Evolutionary conservation across 2,329 filamentous ascomycete genomes (phyloP), one percentile per base, ranked within the genome.

Genomic region (Exophiala aquamarina): DNA sequence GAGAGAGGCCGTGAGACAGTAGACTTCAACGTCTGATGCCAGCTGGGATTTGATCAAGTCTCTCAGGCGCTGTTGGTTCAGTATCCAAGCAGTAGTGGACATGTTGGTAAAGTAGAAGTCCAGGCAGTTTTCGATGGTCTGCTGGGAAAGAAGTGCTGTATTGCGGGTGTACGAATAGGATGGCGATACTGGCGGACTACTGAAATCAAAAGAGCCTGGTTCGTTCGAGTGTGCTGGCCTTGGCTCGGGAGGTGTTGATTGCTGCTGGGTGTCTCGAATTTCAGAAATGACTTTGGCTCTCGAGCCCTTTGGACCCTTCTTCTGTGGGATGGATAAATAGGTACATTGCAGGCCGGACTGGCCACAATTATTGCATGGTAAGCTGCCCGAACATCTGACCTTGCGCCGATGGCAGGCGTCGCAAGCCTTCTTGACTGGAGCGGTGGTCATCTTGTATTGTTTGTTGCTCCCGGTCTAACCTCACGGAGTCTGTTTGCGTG

Each of bases 231-330:
- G 34, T 17, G 40, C n/a, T n/a, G 43, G 13, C 83, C 75, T 63
- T 80, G 82, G 55, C 76, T 76, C 1, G 79, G 78, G 17, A 84
- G 75, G 50, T n/a, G 21, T 45, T 23, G 35, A 11, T 80, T 84
- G 80, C 57, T 82, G 78, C 60, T 88, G 84, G 0, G 75, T 84
- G 61, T 84, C 82, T 56, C 85, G 78, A 51, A 89, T 66, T 61
- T 88, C 84, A 61, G 83, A 87, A 65, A 89, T 86, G 49, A 89
- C 83, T 66, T 87, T 89, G 41, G 86, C 86, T 51, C 84, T 74
- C 23, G 82, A 86, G 55, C 85, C 84, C 67, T 87, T 87, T 34
- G 84, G 85, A 1, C 85, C 85, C 65, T 88, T 88, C 70, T 87
- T 88, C 69, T 86, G 84, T 2, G 84, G 84, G 28, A 87, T 81